These are phyloP conservation scores for Aspergillus affinis DNA, from an alignment of 495 filamentous ascomycete species.

Conservation along the genomic window DNA sequence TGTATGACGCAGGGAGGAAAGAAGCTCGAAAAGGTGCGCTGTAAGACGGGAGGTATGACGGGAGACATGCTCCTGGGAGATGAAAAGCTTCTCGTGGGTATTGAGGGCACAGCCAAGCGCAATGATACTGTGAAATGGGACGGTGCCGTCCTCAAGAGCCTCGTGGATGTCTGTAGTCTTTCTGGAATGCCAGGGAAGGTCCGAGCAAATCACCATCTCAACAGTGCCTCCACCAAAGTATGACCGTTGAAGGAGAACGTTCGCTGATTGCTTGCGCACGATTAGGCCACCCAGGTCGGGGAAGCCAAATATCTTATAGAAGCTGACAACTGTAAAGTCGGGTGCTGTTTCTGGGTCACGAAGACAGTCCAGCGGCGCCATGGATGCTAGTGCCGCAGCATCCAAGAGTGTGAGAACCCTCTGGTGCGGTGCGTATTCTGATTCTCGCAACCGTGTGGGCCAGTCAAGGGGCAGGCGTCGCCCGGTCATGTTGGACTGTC, in stretches of 20 bases:
- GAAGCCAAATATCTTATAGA: constrained; percentile 85
- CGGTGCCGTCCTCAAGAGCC: constrained; percentile 72
- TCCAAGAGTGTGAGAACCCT: constrained; percentile 68
- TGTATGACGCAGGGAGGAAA: constrained; percentile 54
- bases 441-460: constrained; percentile 52
- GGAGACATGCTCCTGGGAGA: constrained; percentile 61
- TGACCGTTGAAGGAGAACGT: constrained; percentile 59
- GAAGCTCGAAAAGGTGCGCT: constrained; percentile 46
- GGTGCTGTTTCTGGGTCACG: constrained; percentile 59
- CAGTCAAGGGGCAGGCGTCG: constrained; percentile 63
- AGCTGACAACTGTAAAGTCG: constrained; percentile 69
- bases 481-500: constrained; percentile 78
- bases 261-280: constrained; percentile 60
- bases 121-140: constrained; percentile 76
- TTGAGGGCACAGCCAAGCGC: constrained; percentile 68
- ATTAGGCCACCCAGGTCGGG: constrained; percentile 73
- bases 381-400: constrained; percentile 70
- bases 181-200: constrained; percentile 60
- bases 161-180: constrained; percentile 62
- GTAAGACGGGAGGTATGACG: constrained; percentile 60
- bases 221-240: constrained; percentile 83
- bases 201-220: constrained; percentile 60
- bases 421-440: constrained; percentile 32
- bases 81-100: constrained; percentile 62
- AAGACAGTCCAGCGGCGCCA: constrained; percentile 58